Base-by-base conservation (phyloP, 2,329 filamentous ascomycete species). In the Hypoxylon sp. region DNA sequence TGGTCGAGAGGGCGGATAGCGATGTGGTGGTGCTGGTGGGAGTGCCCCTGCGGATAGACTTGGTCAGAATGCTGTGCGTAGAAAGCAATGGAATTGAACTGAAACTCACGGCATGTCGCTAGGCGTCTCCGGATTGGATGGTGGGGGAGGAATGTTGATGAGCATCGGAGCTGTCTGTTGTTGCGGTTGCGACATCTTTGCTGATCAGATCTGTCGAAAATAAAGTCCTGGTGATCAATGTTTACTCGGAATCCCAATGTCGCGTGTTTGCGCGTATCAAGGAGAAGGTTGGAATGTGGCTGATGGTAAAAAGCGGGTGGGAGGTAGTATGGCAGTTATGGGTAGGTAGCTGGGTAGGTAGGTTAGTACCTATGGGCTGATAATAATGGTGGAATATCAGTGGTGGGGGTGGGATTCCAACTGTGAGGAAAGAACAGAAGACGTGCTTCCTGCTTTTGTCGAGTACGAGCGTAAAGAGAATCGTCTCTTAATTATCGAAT, bases 21-120 rank as follows among this genome's bases (percentile, higher is more conserved):
- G 91, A 95, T 8, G 92, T 97, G 3, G 90, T 95, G 29, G 89
- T 88, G 61, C 91, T 96, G 60, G 94, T 97, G 2, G 93, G 93
- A 2, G 93, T 97, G 66, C 93, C 92, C 59, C 91, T 96, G 60
- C 26, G 41, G 30, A 35, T n/a, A 59, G 19, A 29, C 4, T 8
- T 32, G 5, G 23, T 44, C 23, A 48, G 60, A 51, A 44, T 38
- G 36, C 45, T 25, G 11, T 29, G 61, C 36, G 6, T 20, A 25
- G 12, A 64, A 55, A 51, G 11, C 8, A n/a, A n/a, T 53, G 48
- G 15, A 19, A 23, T 5, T 36, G 40, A 50, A 45, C n/a, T 26
- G 40, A 38, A 60, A 79, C 89, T 76, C 81, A 96, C 90, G 92
- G 92, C 74, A 90, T 87, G 66, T 97, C 92, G 44, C 88, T 92